Evolutionary conservation across 805 yeast species (phyloP), one percentile per base, ranked within the genome.

Genomic region (Torulaspora gathmanii): DNA sequence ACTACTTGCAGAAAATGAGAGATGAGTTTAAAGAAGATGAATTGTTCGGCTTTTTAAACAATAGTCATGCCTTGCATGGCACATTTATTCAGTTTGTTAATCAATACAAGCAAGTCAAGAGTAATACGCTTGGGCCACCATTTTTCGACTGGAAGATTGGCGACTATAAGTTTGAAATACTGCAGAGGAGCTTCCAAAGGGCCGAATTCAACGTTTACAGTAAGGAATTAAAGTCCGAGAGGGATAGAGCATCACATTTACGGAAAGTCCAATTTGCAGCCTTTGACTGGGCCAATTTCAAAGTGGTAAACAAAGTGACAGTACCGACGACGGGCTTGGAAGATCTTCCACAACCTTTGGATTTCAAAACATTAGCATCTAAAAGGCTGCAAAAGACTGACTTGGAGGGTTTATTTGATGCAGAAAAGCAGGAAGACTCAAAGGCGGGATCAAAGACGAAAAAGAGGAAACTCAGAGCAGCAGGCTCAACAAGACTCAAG

Each of bases 221-320:
- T 25, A 70, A 68, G 16, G 68, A 64, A 16, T 51, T 73, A 42
- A 58, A 57, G 5, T 63, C 68, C 37, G 69, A 69, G 42, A 67
- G 67, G 6, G 60, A 60, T 29, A 54, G 60, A 47, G 53, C 52
- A 47, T 63, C 71, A 54, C 64, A 67, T 48, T 50, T 61, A 43
- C 40, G 63, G 59, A 73, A 72, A 46, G 52, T 79, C 4, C 81
- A 76, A 33, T 86, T 74, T 65, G 87, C 90, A 0, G 76, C 84
- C 8, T 81, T 88, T 17, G 89, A 90, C 65, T 91, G 99, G 99
- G 81, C 82, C 45, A 86, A 85, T 50, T 91, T 90, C 58, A 71
- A 74, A 2, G 71, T 86, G 13, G 83, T 86, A 6, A 87, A 81
- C 40, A 79, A 82, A 2, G 71, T 89, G 11, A 79, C 74, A 39